Percentiles rank a stretch among this genome's conserved stretches.
Conservation (phyloP, 441 rosid species). For the Corymbia citriodora region DNA sequence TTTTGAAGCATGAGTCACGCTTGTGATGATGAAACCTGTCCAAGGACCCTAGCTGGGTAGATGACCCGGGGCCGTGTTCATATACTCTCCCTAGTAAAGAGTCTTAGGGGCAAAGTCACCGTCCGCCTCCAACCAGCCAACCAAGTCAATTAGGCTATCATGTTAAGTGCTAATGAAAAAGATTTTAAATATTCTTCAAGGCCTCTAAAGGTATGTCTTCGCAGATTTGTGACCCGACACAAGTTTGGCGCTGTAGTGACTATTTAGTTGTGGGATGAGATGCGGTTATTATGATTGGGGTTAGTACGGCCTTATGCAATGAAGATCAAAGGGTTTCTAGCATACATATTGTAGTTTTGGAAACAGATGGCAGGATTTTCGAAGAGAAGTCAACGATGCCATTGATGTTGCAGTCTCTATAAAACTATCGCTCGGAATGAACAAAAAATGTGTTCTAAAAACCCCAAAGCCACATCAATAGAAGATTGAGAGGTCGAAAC, state of each 20-base stretch:
- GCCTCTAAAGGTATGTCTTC: neutral
- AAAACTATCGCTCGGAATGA: neutral
- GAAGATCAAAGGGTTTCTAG: neutral
- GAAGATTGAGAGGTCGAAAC: neutral
- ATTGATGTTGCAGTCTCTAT: neutral
- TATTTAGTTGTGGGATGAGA: neutral
- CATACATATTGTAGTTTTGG: neutral
- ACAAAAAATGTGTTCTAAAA: neutral
- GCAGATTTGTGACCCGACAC: neutral
- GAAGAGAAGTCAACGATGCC: neutral
- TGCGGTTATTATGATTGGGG: neutral
- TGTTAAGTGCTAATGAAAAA: neutral
- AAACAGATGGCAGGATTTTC: no score
- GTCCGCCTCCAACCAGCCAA: neutral
- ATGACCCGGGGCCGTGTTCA: neutral
- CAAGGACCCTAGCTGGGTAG: neutral
- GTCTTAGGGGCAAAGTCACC: neutral
- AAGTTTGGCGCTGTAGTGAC: neutral
- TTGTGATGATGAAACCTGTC: neutral
- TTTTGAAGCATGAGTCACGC: neutral
- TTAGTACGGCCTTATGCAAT: neutral
- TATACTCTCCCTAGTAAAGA: neutral
- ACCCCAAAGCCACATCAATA: neutral
- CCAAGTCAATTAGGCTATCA: neutral
- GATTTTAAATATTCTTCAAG: no score